A percentile compares a stretch with the other conserved stretches of the same genome.
Conservation (phyloP, 2,329 filamentous ascomycete species). For the Alternaria rosae region DNA sequence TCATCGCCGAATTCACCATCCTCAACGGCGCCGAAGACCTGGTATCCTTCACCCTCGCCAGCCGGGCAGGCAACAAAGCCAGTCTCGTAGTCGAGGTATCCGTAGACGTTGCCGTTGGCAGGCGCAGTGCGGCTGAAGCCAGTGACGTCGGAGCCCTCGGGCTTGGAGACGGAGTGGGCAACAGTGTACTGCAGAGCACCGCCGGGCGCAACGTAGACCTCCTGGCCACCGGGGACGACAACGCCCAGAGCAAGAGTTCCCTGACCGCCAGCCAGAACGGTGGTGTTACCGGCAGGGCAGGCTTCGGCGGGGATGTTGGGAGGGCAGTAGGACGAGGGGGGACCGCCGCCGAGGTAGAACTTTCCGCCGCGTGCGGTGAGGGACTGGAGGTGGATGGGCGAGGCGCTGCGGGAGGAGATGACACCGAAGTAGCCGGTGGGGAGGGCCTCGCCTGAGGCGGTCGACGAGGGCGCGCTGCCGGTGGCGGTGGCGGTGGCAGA, state of each 20-base stretch:
- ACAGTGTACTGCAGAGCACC: slow-evolving; percentile 65
- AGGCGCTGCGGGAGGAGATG: slow-evolving; percentile 55
- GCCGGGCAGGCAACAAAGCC: slow-evolving; percentile 48
- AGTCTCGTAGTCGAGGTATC: slow-evolving; percentile 36
- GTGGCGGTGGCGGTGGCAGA: slow-evolving; percentile 36
- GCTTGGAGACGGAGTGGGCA: slow-evolving; percentile 63
- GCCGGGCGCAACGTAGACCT: slow-evolving; percentile 63
- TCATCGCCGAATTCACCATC: slow-evolving; percentile 26
- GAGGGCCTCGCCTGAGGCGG: not conserved
- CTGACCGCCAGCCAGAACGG: slow-evolving; percentile 53
- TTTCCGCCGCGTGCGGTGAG: slow-evolving; percentile 58
- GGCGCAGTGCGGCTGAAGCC: slow-evolving; percentile 55
- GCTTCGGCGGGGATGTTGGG: slow-evolving; percentile 34
- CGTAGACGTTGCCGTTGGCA: slow-evolving; percentile 28
- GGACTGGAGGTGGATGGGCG: slow-evolving; percentile 57
- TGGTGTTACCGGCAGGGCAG: slow-evolving; percentile 59
- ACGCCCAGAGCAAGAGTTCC: slow-evolving; percentile 52
- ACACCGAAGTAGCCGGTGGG: slow-evolving; percentile 51
- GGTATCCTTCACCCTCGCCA: slow-evolving; percentile 33
- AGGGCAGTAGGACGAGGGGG: slow-evolving; percentile 61
- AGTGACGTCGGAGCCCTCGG: slow-evolving; percentile 58
- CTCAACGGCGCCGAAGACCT: slow-evolving; percentile 43
- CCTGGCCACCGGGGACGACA: slow-evolving; percentile 69
- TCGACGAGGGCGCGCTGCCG: slow-evolving; percentile 9
- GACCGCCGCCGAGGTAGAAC: slow-evolving; percentile 59